Evolutionary conservation across 1,284 basidiomycete species (phyloP).

Genomic region (Mrakiaceae sp.): DNA sequence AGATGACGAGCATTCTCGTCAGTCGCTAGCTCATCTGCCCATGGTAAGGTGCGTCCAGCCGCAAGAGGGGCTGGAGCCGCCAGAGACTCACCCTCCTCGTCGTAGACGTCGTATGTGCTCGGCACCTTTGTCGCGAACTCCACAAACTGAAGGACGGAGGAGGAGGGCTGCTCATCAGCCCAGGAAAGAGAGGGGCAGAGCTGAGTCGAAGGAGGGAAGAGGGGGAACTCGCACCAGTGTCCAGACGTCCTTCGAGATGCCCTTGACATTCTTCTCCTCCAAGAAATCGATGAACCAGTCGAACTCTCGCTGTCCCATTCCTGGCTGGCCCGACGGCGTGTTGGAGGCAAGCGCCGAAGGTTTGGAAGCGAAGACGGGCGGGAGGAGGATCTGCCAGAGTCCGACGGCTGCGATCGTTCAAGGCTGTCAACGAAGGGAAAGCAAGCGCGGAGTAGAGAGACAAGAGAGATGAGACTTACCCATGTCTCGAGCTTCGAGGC

Average conservation of each 20-base stretch:
- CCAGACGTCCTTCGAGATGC: constrained; percentile 92
- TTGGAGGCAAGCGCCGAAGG: constrained; percentile 48
- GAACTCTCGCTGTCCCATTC: constrained; percentile 42
- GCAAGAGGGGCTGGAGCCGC: not conserved
- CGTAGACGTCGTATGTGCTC: constrained; percentile 7
- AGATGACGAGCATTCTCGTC: too few species aligned
- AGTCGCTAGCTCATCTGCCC: too few species aligned
- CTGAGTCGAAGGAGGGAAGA: constrained; percentile 20
- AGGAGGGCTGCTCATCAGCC: too few species aligned
- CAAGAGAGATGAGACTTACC: not conserved
- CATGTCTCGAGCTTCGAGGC: not conserved
- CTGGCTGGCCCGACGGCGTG: constrained; percentile 28
- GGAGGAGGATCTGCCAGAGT: constrained; percentile 76
- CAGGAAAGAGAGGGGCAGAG: not conserved
- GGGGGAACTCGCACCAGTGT: constrained; percentile 50
- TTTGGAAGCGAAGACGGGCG: constrained; percentile 59
- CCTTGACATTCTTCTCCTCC: constrained; percentile 56
- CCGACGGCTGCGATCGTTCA: constrained; percentile 35
- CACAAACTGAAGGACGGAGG: not conserved
- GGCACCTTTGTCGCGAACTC: constrained; percentile 11
- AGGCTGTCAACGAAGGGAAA: constrained; percentile 49
- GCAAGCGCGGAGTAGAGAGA: not conserved
- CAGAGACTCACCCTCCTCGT: constrained; percentile 11
- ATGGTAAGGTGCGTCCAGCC: not conserved
- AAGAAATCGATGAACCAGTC: constrained; percentile 79